Conservation (phyloP, 139 green algal genomes). For the Picochlorum sp. region DNA sequence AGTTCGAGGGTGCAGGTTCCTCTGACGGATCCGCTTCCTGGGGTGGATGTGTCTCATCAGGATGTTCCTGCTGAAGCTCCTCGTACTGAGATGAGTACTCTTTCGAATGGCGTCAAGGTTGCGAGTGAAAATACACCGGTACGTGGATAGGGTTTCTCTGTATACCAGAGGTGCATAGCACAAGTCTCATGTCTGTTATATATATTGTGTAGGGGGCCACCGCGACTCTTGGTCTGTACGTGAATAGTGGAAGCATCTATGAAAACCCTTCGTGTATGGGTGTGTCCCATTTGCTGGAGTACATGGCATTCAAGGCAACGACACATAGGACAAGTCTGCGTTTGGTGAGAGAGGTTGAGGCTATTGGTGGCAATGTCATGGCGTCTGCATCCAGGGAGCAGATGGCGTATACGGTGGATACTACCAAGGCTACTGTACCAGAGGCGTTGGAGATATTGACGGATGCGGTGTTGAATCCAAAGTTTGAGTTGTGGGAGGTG, state of each 20-base stretch:
- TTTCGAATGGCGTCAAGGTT: constrained; percentile 79
- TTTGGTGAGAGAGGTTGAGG: constrained; percentile 74
- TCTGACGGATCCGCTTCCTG: constrained; percentile 65
- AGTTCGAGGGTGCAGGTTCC: constrained; percentile 35
- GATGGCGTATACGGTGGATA: constrained; percentile 91
- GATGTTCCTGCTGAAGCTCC: constrained; percentile 26
- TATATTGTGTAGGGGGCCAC: constrained; percentile 65
- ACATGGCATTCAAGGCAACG: constrained; percentile 87
- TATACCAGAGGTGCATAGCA: neutral
- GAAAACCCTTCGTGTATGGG: constrained; percentile 51
- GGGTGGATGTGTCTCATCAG: constrained; percentile 30
- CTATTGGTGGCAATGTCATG: constrained; percentile 74
- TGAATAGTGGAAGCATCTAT: constrained; percentile 75
- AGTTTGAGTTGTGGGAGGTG: constrained; percentile 66
- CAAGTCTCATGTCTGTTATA: neutral
- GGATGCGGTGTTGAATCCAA: constrained; percentile 83
- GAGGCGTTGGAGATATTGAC: constrained; percentile 82
- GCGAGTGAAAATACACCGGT: constrained; percentile 79
- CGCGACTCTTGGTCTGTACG: constrained; percentile 81
- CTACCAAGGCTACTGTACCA: constrained; percentile 59
- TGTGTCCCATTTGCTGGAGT: constrained; percentile 82
- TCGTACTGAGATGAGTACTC: constrained; percentile 67
- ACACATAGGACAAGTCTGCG: constrained; percentile 65
- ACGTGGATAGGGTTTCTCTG: constrained; percentile 17
- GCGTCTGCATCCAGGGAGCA: constrained; percentile 71